phyloP scores from a whole-genome alignment of 2,329 filamentous ascomycete genomes.

The Cordyceps cateniannulata region DNA sequence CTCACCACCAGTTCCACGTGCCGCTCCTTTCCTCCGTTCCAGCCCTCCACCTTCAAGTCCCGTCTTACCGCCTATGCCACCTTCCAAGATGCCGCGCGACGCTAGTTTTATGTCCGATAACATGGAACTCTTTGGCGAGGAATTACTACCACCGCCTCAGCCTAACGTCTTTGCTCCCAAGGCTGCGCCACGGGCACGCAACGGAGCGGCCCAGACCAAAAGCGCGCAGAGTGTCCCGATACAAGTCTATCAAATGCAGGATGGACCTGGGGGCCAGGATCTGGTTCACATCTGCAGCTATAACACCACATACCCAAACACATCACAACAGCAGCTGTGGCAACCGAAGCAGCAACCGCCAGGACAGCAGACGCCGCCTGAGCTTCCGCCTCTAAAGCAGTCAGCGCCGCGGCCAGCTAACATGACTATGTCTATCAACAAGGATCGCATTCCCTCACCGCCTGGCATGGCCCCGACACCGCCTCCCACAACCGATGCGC shows the following conservation, averaged over 20 bases:
- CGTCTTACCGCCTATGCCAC: constrained; percentile 57
- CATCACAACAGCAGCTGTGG: constrained; percentile 13
- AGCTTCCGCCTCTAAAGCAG: constrained; percentile 21
- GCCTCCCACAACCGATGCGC: constrained; percentile 32
- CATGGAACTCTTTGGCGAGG: constrained; percentile 57
- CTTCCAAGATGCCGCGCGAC: constrained; percentile 57
- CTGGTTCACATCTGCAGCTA: constrained; percentile 30
- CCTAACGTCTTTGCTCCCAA: constrained; percentile 16
- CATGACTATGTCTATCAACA: constrained; percentile 18
- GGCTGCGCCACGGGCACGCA: neutral
- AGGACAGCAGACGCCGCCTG: constrained; percentile 16
- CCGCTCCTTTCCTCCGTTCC: constrained; percentile 46
- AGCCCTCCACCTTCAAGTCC: constrained; percentile 76
- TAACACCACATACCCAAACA: constrained; percentile 24
- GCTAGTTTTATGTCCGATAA: constrained; percentile 84
- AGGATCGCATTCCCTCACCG: constrained; percentile 17
- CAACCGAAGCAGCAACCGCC: constrained; percentile 7
- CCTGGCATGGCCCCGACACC: constrained; percentile 28
- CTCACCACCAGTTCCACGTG: constrained; percentile 74
- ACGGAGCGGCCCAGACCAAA: constrained; percentile 21
- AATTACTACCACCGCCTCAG: constrained; percentile 38
- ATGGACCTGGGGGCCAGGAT: constrained; percentile 28
- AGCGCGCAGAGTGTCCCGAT: constrained; percentile 31
- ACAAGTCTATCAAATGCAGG: constrained; percentile 38
- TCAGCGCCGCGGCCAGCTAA: constrained; percentile 13